Conservation (phyloP, 2,329 filamentous ascomycete species). For the Ramichloridium luteum region DNA sequence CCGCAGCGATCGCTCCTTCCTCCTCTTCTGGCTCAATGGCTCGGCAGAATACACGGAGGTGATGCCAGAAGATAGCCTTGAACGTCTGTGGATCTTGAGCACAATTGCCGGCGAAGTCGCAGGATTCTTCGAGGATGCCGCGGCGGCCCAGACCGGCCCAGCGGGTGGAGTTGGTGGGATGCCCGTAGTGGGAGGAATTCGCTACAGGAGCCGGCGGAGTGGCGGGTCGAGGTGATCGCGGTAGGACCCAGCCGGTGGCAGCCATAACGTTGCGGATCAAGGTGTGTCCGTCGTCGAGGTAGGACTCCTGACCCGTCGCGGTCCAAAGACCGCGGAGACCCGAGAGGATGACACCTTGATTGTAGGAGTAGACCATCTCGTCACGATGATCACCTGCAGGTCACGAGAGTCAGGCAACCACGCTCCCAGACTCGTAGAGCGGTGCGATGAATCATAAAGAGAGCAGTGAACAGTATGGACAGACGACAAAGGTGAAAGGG, state of each 20-base stretch:
- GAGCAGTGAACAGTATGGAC: no score
- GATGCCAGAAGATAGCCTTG: constrained; percentile 92
- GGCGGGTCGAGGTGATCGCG: not conserved
- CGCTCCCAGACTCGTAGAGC: no score
- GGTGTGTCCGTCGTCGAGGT: constrained; percentile 66
- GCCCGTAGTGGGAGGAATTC: no score
- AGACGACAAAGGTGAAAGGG: no score
- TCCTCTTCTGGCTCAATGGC: constrained; percentile 39
- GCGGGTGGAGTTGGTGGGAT: no score
- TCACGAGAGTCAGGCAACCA: no score
- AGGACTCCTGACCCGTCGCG: constrained; percentile 57
- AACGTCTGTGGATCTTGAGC: constrained; percentile 80
- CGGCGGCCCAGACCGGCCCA: constrained; percentile 47
- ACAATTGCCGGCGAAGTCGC: constrained; percentile 62
- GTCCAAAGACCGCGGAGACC: constrained; percentile 71
- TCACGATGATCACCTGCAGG: constrained; percentile 62
- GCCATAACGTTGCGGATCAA: constrained; percentile 61
- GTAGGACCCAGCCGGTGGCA: constrained; percentile 60
- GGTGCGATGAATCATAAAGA: no score
- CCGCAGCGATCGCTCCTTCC: constrained; percentile 15
- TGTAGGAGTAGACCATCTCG: constrained; percentile 88
- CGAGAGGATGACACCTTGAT: constrained; percentile 80
- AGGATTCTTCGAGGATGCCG: constrained; percentile 12
- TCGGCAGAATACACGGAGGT: constrained; percentile 66
- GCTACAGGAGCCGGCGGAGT: not conserved